Conservation (phyloP, 768 basidiomycete species). For the Suillus bovinus region DNA sequence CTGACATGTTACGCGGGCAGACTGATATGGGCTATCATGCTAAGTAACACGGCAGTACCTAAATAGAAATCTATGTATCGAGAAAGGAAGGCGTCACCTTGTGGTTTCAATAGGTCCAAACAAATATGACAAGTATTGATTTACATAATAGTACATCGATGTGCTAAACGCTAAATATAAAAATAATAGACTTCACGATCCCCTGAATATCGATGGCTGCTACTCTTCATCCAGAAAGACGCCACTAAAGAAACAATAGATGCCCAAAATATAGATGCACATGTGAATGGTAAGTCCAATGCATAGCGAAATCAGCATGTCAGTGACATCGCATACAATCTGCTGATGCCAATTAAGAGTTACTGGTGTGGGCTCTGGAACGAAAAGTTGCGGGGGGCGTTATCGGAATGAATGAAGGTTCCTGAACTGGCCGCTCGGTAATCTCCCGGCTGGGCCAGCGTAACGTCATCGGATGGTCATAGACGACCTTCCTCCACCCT, state of each 20-base stretch:
- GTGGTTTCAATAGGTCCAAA: background rate
- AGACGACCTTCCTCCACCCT: slow-evolving; percentile 20
- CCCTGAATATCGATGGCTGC: background rate
- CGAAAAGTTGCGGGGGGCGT: background rate
- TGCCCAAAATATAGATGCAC: slow-evolving; percentile 28
- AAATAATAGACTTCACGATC: background rate
- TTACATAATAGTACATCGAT: background rate
- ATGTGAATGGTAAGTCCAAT: slow-evolving; percentile 28
- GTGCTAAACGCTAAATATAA: background rate
- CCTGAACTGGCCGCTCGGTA: background rate
- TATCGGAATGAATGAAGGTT: background rate
- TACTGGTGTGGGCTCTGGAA: slow-evolving; percentile 14
- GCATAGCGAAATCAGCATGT: slow-evolving; percentile 26
- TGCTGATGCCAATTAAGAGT: slow-evolving; percentile 16
- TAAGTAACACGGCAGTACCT: background rate
- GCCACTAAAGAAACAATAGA: slow-evolving; percentile 28
- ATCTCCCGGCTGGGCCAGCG: slow-evolving; percentile 20
- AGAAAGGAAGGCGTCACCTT: slow-evolving; percentile 5
- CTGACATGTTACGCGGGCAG: background rate
- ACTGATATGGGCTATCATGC: background rate
- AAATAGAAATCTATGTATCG: background rate
- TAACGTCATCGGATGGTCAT: slow-evolving; percentile 20
- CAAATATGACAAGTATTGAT: background rate
- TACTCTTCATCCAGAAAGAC: background rate
- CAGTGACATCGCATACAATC: slow-evolving; percentile 30